Conservation (phyloP, 2,329 filamentous ascomycete species). For the Domatiomyces catenatus region DNA sequence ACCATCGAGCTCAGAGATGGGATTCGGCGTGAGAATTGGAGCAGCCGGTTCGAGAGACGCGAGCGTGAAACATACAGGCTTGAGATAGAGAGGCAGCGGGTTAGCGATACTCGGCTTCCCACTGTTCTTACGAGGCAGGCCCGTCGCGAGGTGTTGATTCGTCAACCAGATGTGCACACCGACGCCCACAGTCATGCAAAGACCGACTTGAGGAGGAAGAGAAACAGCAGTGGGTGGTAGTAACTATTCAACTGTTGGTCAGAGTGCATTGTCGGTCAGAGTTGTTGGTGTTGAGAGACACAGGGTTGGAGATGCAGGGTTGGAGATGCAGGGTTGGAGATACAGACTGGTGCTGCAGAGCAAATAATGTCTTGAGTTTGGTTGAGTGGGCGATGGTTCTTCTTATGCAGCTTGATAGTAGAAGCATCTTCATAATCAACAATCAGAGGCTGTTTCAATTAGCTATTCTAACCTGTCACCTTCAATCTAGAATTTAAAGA, state of each 20-base stretch:
- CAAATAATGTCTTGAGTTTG: constrained; percentile 2
- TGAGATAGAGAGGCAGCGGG: constrained; percentile 4
- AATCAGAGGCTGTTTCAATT: no score
- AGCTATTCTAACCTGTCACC: no score
- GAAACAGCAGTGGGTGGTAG: background rate
- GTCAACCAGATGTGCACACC: constrained; percentile 1
- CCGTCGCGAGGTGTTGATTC: constrained; percentile 7
- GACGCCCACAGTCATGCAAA: constrained; percentile 9
- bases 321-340: constrained; percentile 2
- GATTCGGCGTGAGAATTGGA: constrained; percentile 6
- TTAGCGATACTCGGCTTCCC: constrained; percentile 4
- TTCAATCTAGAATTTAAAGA: constrained; percentile 69
- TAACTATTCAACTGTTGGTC: background rate
- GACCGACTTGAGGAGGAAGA: constrained; percentile 6
- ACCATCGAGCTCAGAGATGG: constrained; percentile 4
- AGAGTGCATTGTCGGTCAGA: constrained; percentile 3
- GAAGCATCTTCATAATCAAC: no score
- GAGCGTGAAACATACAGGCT: constrained; percentile 5
- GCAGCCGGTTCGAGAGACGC: constrained; percentile 7
- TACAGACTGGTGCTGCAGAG: constrained; percentile 10
- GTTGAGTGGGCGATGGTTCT: no score
- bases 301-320: background rate
- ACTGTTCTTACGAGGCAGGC: background rate
- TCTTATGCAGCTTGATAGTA: no score
- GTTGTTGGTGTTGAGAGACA: constrained; percentile 3